Base-by-base conservation (phyloP, 495 filamentous ascomycete species). In the Chaetomium cochliodes region DNA sequence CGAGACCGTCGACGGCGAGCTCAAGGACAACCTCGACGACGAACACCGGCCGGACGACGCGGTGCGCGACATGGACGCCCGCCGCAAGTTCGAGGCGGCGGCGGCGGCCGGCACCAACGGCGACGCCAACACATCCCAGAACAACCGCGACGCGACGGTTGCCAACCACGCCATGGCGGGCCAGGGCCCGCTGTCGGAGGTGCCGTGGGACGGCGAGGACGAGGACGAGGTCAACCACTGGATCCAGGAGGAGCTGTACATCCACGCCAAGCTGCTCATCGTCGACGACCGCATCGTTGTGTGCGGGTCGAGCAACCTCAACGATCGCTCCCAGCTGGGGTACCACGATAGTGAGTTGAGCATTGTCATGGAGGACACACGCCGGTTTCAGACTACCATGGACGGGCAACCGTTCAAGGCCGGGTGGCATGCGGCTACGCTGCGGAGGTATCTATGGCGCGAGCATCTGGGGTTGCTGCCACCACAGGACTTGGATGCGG, bases 241-340 rank as follows among this genome's bases (percentile, higher is more conserved):
- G 77, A 86, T 97, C 54, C 93, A 97, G 70, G 93, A 98, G 73
- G 92, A 98, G 79, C 82, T 97, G 0, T 98, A 97, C 67, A 85
- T 97, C 44, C 93, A 98, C 72, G 89, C 86, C 46, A 97, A 97
- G 76, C 81, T 94, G 39, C 82, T 91, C 64, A 96, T 96, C 66
- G 90, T 87, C 16, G 92, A 97, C 70, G 92, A 97, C 71, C 82
- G 85, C 44, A 82, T 89, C 44, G 87, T 87, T 26, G 88, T 97
- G 62, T 96, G 93, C 72, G 93, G 93, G 18, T 90, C 85, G 59
- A 88, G 90, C 47, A 97, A 98, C 74, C 86, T 98, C 74, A 97
- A 98, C 69, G 93, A 97, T 71, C 85, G 94, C 70, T 96, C 90
- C 18, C 93, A 97, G 79, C 79, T 93, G 22, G 94, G 93, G 18